These are phyloP conservation scores for Marasmius oreades DNA, from an alignment of 1,284 basidiomycete genomes.

Conservation along the genomic window DNA sequence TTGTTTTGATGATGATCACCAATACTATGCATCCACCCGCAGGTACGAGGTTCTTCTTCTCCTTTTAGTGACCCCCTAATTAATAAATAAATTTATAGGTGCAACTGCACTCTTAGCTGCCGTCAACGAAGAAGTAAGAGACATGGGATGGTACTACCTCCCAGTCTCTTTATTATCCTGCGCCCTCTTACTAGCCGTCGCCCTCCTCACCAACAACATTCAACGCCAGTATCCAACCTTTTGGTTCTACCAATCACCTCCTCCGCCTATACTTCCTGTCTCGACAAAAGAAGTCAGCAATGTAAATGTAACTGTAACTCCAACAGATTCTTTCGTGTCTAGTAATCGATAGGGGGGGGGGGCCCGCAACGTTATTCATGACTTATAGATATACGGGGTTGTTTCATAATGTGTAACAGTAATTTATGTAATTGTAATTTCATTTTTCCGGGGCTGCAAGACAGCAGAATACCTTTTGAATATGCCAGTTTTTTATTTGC, in stretches of 20 bases:
- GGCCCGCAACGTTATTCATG: too few species aligned
- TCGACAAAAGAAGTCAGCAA: too few species aligned
- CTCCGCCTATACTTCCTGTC: background rate
- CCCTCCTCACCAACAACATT: constrained; percentile 55
- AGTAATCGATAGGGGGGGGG: too few species aligned
- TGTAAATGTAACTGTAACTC: too few species aligned
- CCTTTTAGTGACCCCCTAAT: background rate
- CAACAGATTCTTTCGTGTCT: too few species aligned
- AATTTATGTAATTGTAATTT: too few species aligned
- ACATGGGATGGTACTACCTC: constrained; percentile 62
- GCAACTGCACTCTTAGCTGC: constrained; percentile 44
- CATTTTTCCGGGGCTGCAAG: too few species aligned
- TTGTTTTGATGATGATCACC: constrained; percentile 56
- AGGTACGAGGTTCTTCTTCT: constrained; percentile 31
- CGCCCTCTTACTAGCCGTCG: constrained; percentile 46
- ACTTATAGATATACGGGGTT: too few species aligned
- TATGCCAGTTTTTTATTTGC: too few species aligned
- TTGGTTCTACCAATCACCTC: constrained; percentile 38
- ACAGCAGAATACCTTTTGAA: too few species aligned
- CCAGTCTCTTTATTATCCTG: constrained; percentile 56
- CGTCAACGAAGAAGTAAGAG: constrained; percentile 40
- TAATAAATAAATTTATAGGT: constrained; percentile 16
- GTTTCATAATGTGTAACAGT: too few species aligned
- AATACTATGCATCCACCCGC: constrained; percentile 61
- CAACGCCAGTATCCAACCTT: constrained; percentile 56